Conservation (phyloP, 2,329 filamentous ascomycete species). For the Acrodontium crateriforme region DNA sequence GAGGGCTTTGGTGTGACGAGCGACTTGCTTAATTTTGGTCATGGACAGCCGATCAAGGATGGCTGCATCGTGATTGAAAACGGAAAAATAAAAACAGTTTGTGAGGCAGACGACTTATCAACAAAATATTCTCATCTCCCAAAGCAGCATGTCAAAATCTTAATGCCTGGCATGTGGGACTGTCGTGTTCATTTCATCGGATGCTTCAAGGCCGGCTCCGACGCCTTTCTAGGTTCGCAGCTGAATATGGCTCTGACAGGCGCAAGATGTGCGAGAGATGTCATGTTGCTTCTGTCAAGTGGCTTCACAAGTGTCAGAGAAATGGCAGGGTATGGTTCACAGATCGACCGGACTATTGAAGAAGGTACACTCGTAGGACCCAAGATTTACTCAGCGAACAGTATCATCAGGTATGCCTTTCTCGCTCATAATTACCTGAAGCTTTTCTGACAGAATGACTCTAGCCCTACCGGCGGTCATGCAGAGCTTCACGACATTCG, state of each 20-base stretch:
- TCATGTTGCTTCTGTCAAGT: constrained; percentile 29
- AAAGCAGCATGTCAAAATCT: constrained; percentile 26
- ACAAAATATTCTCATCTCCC: constrained; percentile 9
- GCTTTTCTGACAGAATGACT: neutral
- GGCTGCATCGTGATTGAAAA: constrained; percentile 28
- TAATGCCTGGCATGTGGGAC: constrained; percentile 42
- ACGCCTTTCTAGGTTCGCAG: constrained; percentile 12
- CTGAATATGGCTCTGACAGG: constrained; percentile 23
- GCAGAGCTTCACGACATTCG: constrained; percentile 31
- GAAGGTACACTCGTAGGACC: constrained; percentile 34
- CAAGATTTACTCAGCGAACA: constrained; percentile 35
- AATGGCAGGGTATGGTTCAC: constrained; percentile 33
- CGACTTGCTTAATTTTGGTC: constrained; percentile 35
- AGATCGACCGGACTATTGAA: constrained; percentile 30
- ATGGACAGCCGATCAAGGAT: constrained; percentile 28
- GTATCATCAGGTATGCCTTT: constrained; percentile 18
- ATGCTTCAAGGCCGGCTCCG: constrained; percentile 12
- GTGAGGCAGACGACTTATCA: constrained; percentile 10
- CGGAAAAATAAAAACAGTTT: constrained; percentile 29
- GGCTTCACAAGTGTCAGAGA: constrained; percentile 41
- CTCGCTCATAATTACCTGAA: neutral
- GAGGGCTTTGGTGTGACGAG: constrained; percentile 7
- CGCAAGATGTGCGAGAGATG: constrained; percentile 28
- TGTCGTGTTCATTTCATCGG: constrained; percentile 37
- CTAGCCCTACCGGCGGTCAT: constrained; percentile 36